A percentile compares a stretch with the other conserved stretches of the same genome.
These are phyloP conservation scores for Colletotrichum gigasporum DNA, from an alignment of 2,329 filamentous ascomycete genomes.

Conservation along the genomic window DNA sequence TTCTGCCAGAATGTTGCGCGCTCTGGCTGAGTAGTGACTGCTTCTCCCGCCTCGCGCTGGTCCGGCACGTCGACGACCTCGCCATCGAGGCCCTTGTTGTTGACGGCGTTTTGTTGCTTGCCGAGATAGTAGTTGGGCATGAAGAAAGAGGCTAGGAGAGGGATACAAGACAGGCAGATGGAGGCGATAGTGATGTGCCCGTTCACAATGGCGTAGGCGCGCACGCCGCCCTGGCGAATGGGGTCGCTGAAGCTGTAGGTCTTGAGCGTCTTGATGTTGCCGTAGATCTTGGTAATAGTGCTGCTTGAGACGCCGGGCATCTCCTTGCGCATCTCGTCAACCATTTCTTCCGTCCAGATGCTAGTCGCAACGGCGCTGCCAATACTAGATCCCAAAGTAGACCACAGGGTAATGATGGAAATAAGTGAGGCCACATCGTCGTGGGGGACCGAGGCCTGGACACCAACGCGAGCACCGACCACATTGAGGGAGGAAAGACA, in stretches of 20 bases:
- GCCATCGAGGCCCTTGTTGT: conserved; percentile 43
- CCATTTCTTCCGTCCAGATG: conserved; percentile 51
- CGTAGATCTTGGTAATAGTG: no score
- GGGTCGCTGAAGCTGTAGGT: conserved; percentile 44
- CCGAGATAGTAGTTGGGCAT: conserved; percentile 52
- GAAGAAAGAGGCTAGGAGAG: conserved; percentile 47
- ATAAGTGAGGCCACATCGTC: conserved; percentile 51
- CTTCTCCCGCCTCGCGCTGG: no score
- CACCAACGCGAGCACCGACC: conserved; percentile 50
- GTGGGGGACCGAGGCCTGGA: conserved; percentile 52
- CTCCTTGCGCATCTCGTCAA: conserved; percentile 42
- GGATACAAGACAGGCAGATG: conserved; percentile 41
- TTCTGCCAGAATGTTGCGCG: no score
- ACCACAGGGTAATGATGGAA: conserved; percentile 49
- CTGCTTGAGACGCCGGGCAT: conserved; percentile 40
- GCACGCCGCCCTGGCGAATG: conserved; percentile 47
- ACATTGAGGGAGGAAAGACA: conserved; percentile 49
- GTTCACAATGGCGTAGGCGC: conserved; percentile 45
- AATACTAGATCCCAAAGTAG: conserved; percentile 47
- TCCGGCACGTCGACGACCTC: conserved; percentile 35
- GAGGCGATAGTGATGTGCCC: conserved; percentile 46
- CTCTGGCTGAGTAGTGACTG: no score
- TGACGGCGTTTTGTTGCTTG: conserved; percentile 46
- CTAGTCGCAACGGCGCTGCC: conserved; percentile 48
- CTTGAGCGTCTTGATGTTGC: conserved; percentile 37